Evolutionary conservation across 331 rosid genomes (phyloP).

Genomic region (Prunus yedoensis): DNA sequence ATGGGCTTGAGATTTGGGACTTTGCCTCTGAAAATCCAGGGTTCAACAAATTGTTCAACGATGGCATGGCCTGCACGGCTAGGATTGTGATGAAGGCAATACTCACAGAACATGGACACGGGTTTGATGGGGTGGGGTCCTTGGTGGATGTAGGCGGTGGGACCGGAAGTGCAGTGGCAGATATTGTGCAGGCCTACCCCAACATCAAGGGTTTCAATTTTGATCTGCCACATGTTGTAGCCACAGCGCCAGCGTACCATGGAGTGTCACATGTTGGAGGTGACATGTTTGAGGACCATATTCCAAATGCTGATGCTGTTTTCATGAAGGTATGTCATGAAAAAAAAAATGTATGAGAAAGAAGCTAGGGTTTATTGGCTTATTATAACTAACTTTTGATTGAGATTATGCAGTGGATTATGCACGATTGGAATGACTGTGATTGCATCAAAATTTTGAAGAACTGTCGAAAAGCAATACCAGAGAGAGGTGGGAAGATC

Average conservation of each 20-base stretch:
- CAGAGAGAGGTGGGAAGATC: slow-evolving; percentile 32
- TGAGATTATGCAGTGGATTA: slow-evolving; percentile 27
- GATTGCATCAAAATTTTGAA: slow-evolving; percentile 41
- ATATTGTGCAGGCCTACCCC: slow-evolving; percentile 40
- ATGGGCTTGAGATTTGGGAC: slow-evolving; percentile 37
- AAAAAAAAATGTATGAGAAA: neutral
- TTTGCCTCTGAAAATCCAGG: slow-evolving; percentile 31
- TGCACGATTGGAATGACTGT: slow-evolving; percentile 46
- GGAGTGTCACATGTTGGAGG: slow-evolving; percentile 51
- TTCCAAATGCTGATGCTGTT: slow-evolving; percentile 48
- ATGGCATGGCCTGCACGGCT: slow-evolving; percentile 41
- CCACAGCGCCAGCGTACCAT: slow-evolving; percentile 22
- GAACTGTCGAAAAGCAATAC: slow-evolving; percentile 41
- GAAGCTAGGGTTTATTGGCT: neutral
- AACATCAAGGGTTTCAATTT: slow-evolving; percentile 47
- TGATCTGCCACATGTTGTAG: slow-evolving; percentile 42
- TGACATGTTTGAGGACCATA: slow-evolving; percentile 36
- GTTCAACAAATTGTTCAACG: slow-evolving; percentile 39
- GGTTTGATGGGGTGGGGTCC: slow-evolving; percentile 24
- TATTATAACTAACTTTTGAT: neutral
- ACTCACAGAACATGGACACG: slow-evolving; percentile 26
- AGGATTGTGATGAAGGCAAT: slow-evolving; percentile 25
- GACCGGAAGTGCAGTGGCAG: slow-evolving; percentile 31
- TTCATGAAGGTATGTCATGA: slow-evolving; percentile 39
- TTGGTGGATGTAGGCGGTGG: slow-evolving; percentile 60